Conservation (phyloP, 768 basidiomycete species). For the Paxillus involutus region DNA sequence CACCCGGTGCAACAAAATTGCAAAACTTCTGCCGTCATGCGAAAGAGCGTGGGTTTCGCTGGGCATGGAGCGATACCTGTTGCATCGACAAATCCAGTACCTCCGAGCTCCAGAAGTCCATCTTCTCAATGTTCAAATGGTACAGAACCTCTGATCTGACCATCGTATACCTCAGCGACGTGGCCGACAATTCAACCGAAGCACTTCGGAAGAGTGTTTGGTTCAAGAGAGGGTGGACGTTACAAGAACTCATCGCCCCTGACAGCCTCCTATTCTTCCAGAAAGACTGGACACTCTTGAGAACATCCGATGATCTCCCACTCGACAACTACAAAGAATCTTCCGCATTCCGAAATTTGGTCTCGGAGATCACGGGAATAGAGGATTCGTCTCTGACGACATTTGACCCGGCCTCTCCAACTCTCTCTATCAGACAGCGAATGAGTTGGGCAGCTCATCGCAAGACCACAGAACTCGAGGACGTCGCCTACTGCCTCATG, state of each 20-base stretch:
- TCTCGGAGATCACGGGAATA: conserved; percentile 18
- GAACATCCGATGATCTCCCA: conserved; percentile 13
- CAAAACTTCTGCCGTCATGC: conserved; percentile 19
- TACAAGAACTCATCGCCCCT: conserved; percentile 29
- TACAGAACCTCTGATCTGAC: conserved; percentile 26
- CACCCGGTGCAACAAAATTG: conserved; percentile 12
- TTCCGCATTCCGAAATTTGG: conserved; percentile 7
- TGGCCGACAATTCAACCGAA: conserved; percentile 10
- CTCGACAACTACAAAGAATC: conserved; percentile 18
- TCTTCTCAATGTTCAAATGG: conserved; percentile 32
- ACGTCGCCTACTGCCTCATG: conserved; percentile 28
- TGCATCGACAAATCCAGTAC: conserved; percentile 31
- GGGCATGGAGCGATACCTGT: conserved; percentile 30
- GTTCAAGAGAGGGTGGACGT: conserved; percentile 27
- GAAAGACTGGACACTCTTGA: conserved; percentile 20
- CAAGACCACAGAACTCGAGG: conserved; percentile 29
- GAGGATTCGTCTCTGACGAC: conserved; percentile 16
- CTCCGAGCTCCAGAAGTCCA: conserved; percentile 27
- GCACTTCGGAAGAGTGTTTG: conserved; percentile 18
- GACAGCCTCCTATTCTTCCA: conserved; percentile 20
- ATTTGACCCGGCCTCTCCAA: conserved; percentile 16
- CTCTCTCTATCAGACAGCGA: conserved; percentile 15
- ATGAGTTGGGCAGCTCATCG: conserved; percentile 31
- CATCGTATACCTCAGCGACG: conserved; percentile 23
- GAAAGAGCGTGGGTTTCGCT: conserved; percentile 18